phyloP scores from a whole-genome alignment of 139 green algal genomes.

The Auxenochlorella protothecoides region DNA sequence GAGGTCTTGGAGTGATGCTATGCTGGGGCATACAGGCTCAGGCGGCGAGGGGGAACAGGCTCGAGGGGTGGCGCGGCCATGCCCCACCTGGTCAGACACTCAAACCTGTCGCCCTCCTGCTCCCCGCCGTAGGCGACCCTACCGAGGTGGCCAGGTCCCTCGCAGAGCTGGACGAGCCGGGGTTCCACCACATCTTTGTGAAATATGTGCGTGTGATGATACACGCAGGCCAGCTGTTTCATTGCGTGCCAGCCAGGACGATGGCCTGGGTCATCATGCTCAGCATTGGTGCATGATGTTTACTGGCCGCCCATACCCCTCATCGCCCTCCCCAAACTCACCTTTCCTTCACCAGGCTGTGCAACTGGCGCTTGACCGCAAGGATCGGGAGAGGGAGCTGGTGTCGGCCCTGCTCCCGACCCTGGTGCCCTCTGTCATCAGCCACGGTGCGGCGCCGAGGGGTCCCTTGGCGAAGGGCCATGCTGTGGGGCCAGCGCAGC shows the following conservation, averaged over 20 bases:
- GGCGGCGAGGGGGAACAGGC: no score
- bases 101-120: not conserved
- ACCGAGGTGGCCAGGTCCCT: constrained; percentile 53
- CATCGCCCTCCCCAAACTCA: no score
- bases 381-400: constrained; percentile 75
- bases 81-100: no score
- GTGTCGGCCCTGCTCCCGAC: constrained; percentile 57
- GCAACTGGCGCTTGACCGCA: constrained; percentile 67
- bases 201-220: constrained; percentile 46
- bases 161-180: constrained; percentile 63
- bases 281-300: no score
- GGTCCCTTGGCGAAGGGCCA: no score
- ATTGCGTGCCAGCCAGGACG: no score
- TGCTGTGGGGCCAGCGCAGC: no score
- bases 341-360: constrained; percentile 35
- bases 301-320: no score
- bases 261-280: no score
- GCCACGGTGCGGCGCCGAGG: not conserved
- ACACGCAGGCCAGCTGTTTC: no score
- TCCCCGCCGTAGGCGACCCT: constrained; percentile 18
- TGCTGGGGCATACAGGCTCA: not conserved
- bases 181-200: constrained; percentile 83
- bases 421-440: constrained; percentile 49
- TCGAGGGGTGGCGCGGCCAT: no score
- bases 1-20: not conserved